Base-by-base conservation (phyloP, 495 filamentous ascomycete genomes). In the Talaromyces thailandensis region DNA sequence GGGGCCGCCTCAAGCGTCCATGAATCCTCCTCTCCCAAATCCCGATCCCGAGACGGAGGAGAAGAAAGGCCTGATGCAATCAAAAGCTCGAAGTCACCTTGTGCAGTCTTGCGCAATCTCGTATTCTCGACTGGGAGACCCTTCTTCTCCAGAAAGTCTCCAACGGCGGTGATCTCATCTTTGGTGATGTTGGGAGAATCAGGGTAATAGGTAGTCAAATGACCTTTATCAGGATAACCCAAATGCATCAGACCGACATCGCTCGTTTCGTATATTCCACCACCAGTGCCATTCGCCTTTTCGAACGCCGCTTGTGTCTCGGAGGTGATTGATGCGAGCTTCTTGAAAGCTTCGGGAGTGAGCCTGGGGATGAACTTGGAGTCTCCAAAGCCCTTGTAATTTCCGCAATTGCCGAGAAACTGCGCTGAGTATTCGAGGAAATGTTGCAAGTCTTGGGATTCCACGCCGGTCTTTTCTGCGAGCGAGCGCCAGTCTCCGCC, bases 361-460 rank as follows among this genome's bases (percentile, higher is more conserved):
- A 92, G 82, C 48, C 93, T 82, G 8, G 94, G 94, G 60, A 98
- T 85, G 72, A 97, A 96, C 70, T 98, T 98, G 63, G 87, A 83
- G 71, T 98, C 94, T 35, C 94, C 94, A 66, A 97, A 96, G 29
- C 88, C 89, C 76, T 97, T 97, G 78, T 96, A 98, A 73, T 98
- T 98, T 52, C 94, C 94, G 55, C 81, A 76, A 69, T 97, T 98
- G 26, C 92, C 92, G 6, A 98, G 78, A 72, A 98, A 94, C 69
- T 93, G 89, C 2, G 88, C 86, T 2, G 92, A 80, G 74, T 98
- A 98, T 72, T 93, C 85, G 26, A 97, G 77, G 76, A 96, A 96
- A 65, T 85, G 82, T 9, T 81, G 79, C 26, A 96, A 71, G 50
- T 91, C 82, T 51, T 87, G 81, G 26, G 88, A 76, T 31, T 82